These are phyloP conservation scores for Penicillium steckii DNA, from an alignment of 495 filamentous ascomycete species.

Conservation along the genomic window DNA sequence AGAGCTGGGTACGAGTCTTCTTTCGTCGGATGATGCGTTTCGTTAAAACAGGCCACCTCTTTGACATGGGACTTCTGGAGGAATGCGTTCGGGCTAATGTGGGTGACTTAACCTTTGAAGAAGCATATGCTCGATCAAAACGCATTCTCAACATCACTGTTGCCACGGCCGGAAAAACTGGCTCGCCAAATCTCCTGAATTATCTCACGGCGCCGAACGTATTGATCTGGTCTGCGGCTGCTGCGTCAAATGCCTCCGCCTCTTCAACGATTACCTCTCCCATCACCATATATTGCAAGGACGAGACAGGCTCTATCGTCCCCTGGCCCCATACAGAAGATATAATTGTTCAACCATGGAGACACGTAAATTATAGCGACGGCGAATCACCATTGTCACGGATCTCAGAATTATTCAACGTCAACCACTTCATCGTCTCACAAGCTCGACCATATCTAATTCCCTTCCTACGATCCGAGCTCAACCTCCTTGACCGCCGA, in stretches of 20 bases:
- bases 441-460: constrained; percentile 94
- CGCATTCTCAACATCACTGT: constrained; percentile 92
- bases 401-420: constrained; percentile 91
- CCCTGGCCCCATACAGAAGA: constrained; percentile 74
- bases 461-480: constrained; percentile 79
- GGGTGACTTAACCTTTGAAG: constrained; percentile 90
- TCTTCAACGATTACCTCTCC: constrained; percentile 59
- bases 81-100: constrained; percentile 84
- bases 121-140: constrained; percentile 84
- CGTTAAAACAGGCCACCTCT: constrained; percentile 72
- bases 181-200: constrained; percentile 82
- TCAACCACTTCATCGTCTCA: constrained; percentile 96
- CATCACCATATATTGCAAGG: constrained; percentile 78
- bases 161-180: constrained; percentile 67
- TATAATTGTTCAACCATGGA: constrained; percentile 66
- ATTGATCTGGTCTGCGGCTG: constrained; percentile 89
- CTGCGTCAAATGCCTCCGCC: constrained; percentile 84
- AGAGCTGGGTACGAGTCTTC: constrained; percentile 55
- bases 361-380: constrained; percentile 65
- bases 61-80: constrained; percentile 79
- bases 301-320: constrained; percentile 70
- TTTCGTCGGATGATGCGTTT: constrained; percentile 63
- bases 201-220: constrained; percentile 95
- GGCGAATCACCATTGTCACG: constrained; percentile 78
- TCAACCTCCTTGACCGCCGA: constrained; percentile 68